These are phyloP conservation scores for Lactarius psammicola DNA, from an alignment of 768 basidiomycete genomes.

Conservation along the genomic window DNA sequence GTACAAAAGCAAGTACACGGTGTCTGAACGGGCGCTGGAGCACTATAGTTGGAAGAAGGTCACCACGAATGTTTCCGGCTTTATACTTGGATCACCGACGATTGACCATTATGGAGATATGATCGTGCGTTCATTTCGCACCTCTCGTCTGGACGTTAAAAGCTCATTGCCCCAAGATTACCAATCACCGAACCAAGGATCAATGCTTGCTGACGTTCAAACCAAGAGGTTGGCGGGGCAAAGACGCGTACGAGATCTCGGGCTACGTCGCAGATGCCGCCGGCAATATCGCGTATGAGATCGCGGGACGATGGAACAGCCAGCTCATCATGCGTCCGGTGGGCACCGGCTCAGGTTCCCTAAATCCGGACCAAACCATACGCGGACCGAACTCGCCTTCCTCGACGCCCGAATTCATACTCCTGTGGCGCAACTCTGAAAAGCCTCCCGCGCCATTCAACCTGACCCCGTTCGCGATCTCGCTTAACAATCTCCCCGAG, in stretches of 20 bases:
- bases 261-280: constrained; percentile 70
- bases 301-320: constrained; percentile 94
- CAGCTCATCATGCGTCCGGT: constrained; percentile 84
- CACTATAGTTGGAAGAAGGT: constrained; percentile 98
- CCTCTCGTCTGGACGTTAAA: background rate
- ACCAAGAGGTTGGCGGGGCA: constrained; percentile 91
- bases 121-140: constrained; percentile 56
- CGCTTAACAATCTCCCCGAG: constrained; percentile 82
- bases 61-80: constrained; percentile 86
- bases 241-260: constrained; percentile 89
- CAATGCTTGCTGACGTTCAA: constrained; percentile 91
- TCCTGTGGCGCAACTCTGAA: constrained; percentile 91
- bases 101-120: constrained; percentile 82
- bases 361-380: constrained; percentile 72
- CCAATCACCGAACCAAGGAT: constrained; percentile 89
- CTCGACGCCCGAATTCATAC: constrained; percentile 67
- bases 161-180: constrained; percentile 46
- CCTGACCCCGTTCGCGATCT: constrained; percentile 91
- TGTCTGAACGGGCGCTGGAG: constrained; percentile 56
- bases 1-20: constrained; percentile 35
- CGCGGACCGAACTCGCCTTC: constrained; percentile 44
- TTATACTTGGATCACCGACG: constrained; percentile 75
- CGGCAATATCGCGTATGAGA: constrained; percentile 75
- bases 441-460: constrained; percentile 88
- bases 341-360: constrained; percentile 51